phyloP scores from a whole-genome alignment of 2,329 filamentous ascomycete genomes.

The Alternaria sp. region DNA sequence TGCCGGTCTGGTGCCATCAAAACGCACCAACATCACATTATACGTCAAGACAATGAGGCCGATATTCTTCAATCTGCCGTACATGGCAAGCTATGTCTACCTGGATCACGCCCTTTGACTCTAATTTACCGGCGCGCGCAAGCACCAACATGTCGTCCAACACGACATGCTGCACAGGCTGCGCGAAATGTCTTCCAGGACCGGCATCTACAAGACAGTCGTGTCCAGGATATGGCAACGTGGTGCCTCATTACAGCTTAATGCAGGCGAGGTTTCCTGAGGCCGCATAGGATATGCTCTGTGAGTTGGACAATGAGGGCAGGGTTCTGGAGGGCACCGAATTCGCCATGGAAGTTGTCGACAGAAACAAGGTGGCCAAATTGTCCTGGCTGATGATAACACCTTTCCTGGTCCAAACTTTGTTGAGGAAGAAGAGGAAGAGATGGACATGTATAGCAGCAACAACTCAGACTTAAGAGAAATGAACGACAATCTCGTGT shows the following conservation, averaged over 20 bases:
- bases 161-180: no score
- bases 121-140: no score
- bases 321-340: not conserved
- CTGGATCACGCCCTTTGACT: not conserved
- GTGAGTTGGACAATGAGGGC: not conserved
- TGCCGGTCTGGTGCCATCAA: not conserved
- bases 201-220: not conserved
- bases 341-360: not conserved
- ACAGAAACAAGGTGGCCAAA: not conserved
- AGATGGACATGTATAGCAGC: not conserved
- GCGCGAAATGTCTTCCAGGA: no score
- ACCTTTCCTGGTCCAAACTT: not conserved
- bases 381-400: not conserved
- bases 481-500: not conserved
- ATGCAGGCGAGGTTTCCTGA: not conserved
- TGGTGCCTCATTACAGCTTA: no score
- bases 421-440: not conserved
- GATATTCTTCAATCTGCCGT: not conserved
- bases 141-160: no score
- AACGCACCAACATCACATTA: not conserved
- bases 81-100: not conserved
- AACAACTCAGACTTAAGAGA: not conserved
- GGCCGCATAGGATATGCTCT: not conserved
- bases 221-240: not conserved
- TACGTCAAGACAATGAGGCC: not conserved